A percentile compares a stretch with the other conserved stretches of the same genome.
Evolutionary conservation across 2,329 filamentous ascomycete genomes (phyloP).

Genomic region (Stagonosporopsis cucurbitacearum): DNA sequence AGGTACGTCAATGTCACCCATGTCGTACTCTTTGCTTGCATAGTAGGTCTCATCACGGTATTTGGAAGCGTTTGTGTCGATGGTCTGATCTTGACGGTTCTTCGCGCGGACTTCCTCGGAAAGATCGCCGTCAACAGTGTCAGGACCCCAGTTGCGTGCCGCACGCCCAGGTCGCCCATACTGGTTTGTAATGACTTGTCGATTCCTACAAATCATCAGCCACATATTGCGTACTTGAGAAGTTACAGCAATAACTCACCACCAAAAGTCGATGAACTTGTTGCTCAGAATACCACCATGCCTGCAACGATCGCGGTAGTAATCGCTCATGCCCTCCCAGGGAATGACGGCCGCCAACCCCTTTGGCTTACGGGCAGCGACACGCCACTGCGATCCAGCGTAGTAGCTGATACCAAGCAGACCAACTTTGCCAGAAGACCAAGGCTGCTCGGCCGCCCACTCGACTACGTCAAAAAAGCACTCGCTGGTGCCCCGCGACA

Average conservation of each 20-base stretch:
- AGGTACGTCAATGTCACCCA: slow-evolving; percentile 71
- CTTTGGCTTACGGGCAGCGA: slow-evolving; percentile 59
- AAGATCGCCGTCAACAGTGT: slow-evolving; percentile 66
- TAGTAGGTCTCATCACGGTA: slow-evolving; percentile 71
- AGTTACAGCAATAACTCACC: slow-evolving; percentile 37
- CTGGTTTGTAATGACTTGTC: slow-evolving; percentile 71
- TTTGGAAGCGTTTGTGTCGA: slow-evolving; percentile 50
- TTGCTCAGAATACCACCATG: slow-evolving; percentile 50
- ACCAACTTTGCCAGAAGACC: slow-evolving; percentile 60
- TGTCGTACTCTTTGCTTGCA: slow-evolving; percentile 68
- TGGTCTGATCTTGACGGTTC: slow-evolving; percentile 54
- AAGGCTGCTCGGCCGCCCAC: slow-evolving; percentile 59
- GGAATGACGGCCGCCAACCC: slow-evolving; percentile 60
- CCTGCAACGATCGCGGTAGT: slow-evolving; percentile 56
- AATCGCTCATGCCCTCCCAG: slow-evolving; percentile 64
- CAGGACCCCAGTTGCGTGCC: slow-evolving; percentile 60
- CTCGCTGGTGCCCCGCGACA: slow-evolving; percentile 60
- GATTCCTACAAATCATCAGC: slow-evolving; percentile 58
- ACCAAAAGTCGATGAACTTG: slow-evolving; percentile 62
- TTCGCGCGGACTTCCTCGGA: slow-evolving; percentile 58
- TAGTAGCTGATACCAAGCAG: slow-evolving; percentile 61
- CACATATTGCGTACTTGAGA: neutral
- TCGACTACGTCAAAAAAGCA: slow-evolving; percentile 60
- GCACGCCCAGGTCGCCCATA: slow-evolving; percentile 64
- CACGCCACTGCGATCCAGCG: slow-evolving; percentile 62